Conservation (phyloP, 2,329 filamentous ascomycete species). For the Helotiales sp. region DNA sequence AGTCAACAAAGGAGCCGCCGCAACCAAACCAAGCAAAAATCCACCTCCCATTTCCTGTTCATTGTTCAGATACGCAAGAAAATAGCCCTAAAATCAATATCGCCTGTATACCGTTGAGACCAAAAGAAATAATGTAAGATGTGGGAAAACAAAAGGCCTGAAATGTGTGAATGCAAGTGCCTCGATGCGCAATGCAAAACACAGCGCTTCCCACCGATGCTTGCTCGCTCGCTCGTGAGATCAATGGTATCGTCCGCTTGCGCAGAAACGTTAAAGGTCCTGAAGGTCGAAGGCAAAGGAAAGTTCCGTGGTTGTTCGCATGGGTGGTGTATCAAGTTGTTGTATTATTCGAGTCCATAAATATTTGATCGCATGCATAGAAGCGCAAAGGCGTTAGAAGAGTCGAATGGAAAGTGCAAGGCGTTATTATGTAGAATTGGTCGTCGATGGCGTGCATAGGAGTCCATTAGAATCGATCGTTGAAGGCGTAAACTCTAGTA, state of each 20-base stretch:
- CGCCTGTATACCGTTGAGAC: conserved; percentile 1
- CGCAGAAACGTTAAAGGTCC: conserved; percentile 20
- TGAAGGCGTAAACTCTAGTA: conserved; percentile 34
- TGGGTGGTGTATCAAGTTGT: neutral
- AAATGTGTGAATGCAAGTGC: conserved; percentile 1
- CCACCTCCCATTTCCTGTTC: neutral
- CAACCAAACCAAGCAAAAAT: neutral
- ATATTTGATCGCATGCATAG: neutral
- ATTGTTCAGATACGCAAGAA: neutral
- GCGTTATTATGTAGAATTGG: conserved; percentile 16
- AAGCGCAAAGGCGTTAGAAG: conserved; percentile 1
- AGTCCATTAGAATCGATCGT: conserved; percentile 32
- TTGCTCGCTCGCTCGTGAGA: conserved; percentile 21
- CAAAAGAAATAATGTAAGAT: neutral
- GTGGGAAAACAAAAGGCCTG: neutral
- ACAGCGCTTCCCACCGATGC: conserved; percentile 25
- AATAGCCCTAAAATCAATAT: neutral
- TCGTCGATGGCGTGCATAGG: conserved; percentile 17
- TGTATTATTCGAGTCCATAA: neutral
- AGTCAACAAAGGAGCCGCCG: neutral
- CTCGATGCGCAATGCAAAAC: conserved; percentile 18
- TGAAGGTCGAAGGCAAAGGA: conserved; percentile 7
- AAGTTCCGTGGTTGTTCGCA: conserved; percentile 2
- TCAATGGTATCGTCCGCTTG: conserved; percentile 26
- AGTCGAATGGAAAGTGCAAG: conserved; percentile 10